phyloP scores from a whole-genome alignment of 495 filamentous ascomycete species.

The Geopyxis carbonaria region DNA sequence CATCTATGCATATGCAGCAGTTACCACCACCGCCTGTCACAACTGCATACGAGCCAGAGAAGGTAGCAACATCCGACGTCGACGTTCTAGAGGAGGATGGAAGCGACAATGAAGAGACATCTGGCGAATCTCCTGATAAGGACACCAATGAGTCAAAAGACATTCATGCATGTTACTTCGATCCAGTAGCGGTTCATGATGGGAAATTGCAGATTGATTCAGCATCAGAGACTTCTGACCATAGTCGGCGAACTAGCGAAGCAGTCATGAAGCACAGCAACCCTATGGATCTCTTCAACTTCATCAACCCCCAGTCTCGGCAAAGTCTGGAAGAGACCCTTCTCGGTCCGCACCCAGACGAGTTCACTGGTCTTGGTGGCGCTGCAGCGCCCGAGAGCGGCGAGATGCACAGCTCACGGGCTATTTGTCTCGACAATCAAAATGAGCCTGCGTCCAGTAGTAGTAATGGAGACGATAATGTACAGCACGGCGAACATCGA shows the following conservation, averaged over 20 bases:
- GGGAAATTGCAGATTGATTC: slow-evolving; percentile 18
- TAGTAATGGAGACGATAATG: too few species aligned
- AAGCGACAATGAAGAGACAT: slow-evolving; percentile 10
- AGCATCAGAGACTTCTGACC: slow-evolving; percentile 13
- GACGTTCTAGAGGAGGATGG: neutral
- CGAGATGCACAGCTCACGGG: too few species aligned
- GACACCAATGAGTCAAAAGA: neutral
- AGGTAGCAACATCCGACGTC: neutral
- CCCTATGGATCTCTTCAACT: slow-evolving; percentile 21
- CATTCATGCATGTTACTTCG: slow-evolving; percentile 16
- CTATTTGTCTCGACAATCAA: neutral
- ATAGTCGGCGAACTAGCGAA: slow-evolving; percentile 15
- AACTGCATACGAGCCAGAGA: neutral
- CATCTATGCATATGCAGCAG: slow-evolving; percentile 7
- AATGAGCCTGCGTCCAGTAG: too few species aligned
- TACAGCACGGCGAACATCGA: too few species aligned
- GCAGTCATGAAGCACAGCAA: slow-evolving; percentile 11
- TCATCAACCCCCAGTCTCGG: slow-evolving; percentile 3
- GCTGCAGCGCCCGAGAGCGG: neutral
- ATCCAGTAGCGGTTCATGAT: slow-evolving; percentile 18
- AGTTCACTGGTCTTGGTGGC: slow-evolving; percentile 3
- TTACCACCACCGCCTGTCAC: neutral
- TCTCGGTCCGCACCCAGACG: neutral
- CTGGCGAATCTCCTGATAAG: slow-evolving; percentile 1
- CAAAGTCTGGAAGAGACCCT: neutral